Base-by-base conservation (phyloP, 495 filamentous ascomycete genomes). In the Aspergillus conjunctus region DNA sequence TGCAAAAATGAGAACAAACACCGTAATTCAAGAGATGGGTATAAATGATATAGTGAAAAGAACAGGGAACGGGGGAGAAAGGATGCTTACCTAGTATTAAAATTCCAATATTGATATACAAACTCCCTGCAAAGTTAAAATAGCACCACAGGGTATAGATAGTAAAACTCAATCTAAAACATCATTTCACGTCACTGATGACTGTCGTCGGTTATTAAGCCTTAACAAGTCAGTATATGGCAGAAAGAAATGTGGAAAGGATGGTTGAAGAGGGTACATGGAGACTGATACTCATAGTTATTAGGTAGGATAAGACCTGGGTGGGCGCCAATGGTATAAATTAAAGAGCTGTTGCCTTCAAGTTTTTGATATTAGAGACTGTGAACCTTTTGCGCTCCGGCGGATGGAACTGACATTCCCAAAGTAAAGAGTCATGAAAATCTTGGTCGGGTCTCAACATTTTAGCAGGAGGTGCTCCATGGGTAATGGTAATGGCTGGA, bases 401-500 rank as follows among this genome's bases (percentile, higher is more conserved):
- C 95, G 98, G 80, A 97, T 91, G 61, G 81, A 79, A 53, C 87
- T 80, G 74, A 97, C 96, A 73, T 93, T 87, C 50, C 92, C 93
- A 75, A 97, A 96, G 37, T 41, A 8, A 41, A 26, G 49, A 34
- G 46, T 46, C 31, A 39, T 22, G 43, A 15, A 30, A 12, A 20
- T 53, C n/a, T 53, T 17, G 30, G 54, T 41, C 26, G 5, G 5
- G 5, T 26, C 14, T 15, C 11, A 15, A 17, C 17, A 49, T 22
- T 18, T 41, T 12, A 22, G 43, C 30, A 21, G 14, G 14, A 31
- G 12, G 0, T 26, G 58, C 54, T 43, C 20, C 51, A 51, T 41
- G 31, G 26, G 10, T 31, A 30, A 39, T 34, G 51, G 63, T 31
- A 30, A 39, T 34, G 51, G 63, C 57, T 56, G 45, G 64, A 58